Conservation (phyloP, 176 grass and related monocot genomes). For the Hsuehochloa calcarea region DNA sequence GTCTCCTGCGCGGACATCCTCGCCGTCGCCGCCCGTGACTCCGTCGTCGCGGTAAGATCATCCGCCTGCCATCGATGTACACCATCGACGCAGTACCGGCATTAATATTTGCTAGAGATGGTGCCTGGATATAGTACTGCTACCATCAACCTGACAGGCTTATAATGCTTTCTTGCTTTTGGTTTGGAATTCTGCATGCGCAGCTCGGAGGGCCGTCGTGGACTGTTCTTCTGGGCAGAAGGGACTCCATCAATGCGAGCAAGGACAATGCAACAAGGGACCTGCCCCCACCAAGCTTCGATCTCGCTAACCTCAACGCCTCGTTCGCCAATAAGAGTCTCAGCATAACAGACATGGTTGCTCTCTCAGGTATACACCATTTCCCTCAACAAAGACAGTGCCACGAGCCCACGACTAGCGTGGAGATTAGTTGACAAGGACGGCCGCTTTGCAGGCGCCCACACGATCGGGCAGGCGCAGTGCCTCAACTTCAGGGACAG, state of each 20-base stretch:
- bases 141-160: neutral
- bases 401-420: neutral
- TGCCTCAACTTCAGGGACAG: slow-evolving; percentile 38
- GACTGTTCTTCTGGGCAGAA: slow-evolving; percentile 52
- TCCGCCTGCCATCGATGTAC: neutral
- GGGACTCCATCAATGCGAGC: slow-evolving; percentile 29
- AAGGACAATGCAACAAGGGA: no score
- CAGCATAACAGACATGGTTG: slow-evolving; percentile 24
- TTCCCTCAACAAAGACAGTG: neutral
- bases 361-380: slow-evolving; percentile 23
- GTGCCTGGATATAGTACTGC: no score
- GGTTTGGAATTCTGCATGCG: neutral
- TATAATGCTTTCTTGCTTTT: neutral
- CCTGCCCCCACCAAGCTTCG: no score
- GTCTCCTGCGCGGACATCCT: slow-evolving; percentile 90
- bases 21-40: slow-evolving; percentile 63
- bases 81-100: neutral
- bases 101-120: no score
- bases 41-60: slow-evolving; percentile 48
- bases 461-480: slow-evolving; percentile 51
- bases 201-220: slow-evolving; percentile 62
- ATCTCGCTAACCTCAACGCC: no score
- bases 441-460: slow-evolving; percentile 32
- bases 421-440: neutral
- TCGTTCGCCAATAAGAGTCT: neutral